Conservation (phyloP, 139 green algal species). For the Chlorella ohadii region DNA sequence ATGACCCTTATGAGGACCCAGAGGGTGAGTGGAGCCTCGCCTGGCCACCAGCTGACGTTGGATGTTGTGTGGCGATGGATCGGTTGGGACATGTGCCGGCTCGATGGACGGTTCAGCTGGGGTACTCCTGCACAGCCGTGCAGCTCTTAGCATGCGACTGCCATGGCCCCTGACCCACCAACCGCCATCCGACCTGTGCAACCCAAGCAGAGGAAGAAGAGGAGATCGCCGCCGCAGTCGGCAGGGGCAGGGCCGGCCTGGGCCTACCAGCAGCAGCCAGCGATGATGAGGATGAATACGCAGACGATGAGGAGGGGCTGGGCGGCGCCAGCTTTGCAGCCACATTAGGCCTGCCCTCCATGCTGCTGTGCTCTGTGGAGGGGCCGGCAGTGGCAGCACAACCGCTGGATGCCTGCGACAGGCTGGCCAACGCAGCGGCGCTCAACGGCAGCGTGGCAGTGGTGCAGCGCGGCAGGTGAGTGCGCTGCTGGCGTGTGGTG, state of each 20-base stretch:
- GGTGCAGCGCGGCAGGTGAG: constrained; percentile 52
- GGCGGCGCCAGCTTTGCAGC: background rate
- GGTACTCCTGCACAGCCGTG: no score
- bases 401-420: constrained; percentile 52
- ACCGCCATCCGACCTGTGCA: no score
- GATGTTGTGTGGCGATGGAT: no score
- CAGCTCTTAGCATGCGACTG: no score
- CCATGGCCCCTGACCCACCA: no score
- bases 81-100: no score
- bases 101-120: no score
- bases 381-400: constrained; percentile 37
- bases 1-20: constrained; percentile 11
- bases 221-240: background rate
- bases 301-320: background rate
- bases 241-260: background rate
- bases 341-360: background rate
- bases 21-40: background rate
- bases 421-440: constrained; percentile 5
- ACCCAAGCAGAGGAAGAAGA: background rate
- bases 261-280: background rate
- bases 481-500: background rate
- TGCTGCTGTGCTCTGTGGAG: constrained; percentile 5
- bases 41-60: no score
- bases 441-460: constrained; percentile 56
- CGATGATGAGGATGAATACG: background rate